Base-by-base conservation (phyloP, 805 yeast species). In the Candida piceae region DNA sequence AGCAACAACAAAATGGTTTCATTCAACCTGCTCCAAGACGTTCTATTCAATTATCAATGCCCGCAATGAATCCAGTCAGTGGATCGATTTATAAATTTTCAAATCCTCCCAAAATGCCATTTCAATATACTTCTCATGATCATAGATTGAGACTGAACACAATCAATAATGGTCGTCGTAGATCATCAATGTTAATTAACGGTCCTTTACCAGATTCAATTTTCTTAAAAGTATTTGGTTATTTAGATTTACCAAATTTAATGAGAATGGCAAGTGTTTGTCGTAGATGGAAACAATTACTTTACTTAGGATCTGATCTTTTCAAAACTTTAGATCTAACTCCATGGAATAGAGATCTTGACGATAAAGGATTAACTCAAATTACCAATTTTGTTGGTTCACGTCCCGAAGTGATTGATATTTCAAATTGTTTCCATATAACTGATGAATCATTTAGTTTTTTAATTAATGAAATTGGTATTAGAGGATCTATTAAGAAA, bases 381-480 rank as follows among this genome's bases (percentile, higher is more conserved):
- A 79, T 84, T 38, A 76, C 83, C 0, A 75, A 78, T 46, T 79
- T 84, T 57, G 88, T 78, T 12, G 87, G 87, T 2, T 66, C 83
- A 4, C 63, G 88, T 37, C 89, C 88, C 0, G 63, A 64, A 41
- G 40, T 55, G 12, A 75, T 84, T 31, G 73, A 82, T 49, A 69
- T 84, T 13, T 77, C 87, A 16, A 78, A 78, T 53, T 84, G 93
- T 53, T 83, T 78, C 62, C 89, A 84, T 54, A 66, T 84, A 7
- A 80, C 89, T 0, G 89, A 83, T 55, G 80, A 72, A 42, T 87
- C 89, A 0, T 84, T 84, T 55, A 71, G 78, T 31, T 78, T 77
- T 50, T 64, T 84, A 66, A 76, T 83, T 16, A 80, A 77, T 48
- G 84, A 81, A 46, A 69, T 81, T 37, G 88, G 88, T 2, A 76